These are phyloP conservation scores for Didymella lethalis DNA, from an alignment of 2,329 filamentous ascomycete genomes.

Conservation along the genomic window DNA sequence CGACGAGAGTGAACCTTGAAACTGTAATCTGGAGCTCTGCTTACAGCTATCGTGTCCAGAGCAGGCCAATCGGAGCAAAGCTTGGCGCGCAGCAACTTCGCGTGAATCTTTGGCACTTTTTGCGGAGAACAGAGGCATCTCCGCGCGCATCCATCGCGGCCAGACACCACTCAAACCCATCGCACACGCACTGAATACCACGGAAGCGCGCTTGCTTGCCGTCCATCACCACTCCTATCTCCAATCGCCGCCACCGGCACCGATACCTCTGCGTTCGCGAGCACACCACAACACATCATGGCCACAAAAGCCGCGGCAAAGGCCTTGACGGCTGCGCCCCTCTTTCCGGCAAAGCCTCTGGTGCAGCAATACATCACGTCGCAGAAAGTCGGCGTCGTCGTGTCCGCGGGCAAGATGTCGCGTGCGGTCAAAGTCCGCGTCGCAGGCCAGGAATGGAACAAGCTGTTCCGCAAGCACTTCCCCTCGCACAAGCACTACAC, in stretches of 20 bases:
- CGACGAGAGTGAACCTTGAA: constrained; percentile 19
- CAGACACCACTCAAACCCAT: constrained; percentile 8
- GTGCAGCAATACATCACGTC: constrained; percentile 40
- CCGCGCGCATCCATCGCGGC: constrained; percentile 18
- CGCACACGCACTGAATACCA: not conserved
- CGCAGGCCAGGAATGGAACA: constrained; percentile 75
- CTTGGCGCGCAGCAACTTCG: constrained; percentile 38
- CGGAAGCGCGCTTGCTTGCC: constrained; percentile 33
- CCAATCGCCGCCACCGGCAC: constrained; percentile 13
- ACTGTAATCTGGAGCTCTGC: constrained; percentile 30
- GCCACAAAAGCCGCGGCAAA: constrained; percentile 32
- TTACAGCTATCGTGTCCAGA: constrained; percentile 39
- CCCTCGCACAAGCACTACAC: constrained; percentile 70
- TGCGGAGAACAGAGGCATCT: constrained; percentile 25
- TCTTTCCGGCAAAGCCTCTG: constrained; percentile 14
- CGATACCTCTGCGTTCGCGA: constrained; percentile 20
- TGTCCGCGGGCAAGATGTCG: constrained; percentile 78
- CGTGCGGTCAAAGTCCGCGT: constrained; percentile 82
- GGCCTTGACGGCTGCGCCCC: constrained; percentile 27
- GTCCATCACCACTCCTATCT: constrained; percentile 4
- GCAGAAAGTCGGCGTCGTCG: constrained; percentile 68
- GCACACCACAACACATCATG: constrained; percentile 29
- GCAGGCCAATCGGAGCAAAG: constrained; percentile 42
- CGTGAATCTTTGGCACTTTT: constrained; percentile 32
- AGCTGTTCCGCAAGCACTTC: constrained; percentile 76